phyloP scores from a whole-genome alignment of 352 stramenopile genomes.

The Phytopythium aichiense region DNA sequence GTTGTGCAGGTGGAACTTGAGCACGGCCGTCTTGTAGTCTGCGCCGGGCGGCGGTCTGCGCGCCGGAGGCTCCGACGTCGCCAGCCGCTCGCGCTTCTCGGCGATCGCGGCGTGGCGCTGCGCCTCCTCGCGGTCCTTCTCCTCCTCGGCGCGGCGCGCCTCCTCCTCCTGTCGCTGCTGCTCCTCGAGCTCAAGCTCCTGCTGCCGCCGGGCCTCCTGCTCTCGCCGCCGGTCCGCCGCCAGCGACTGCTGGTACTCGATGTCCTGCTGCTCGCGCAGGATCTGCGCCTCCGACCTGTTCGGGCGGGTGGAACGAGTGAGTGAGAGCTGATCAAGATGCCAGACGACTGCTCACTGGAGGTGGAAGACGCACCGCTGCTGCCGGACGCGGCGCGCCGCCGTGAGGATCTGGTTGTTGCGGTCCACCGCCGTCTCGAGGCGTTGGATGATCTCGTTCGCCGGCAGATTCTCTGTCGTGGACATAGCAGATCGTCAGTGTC shows the following conservation, averaged over 20 bases:
- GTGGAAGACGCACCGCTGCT: slow-evolving; percentile 36
- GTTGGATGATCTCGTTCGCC: slow-evolving; percentile 51
- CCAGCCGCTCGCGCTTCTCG: slow-evolving; percentile 48
- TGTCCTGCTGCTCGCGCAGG: slow-evolving; percentile 91
- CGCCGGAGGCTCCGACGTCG: slow-evolving; percentile 31
- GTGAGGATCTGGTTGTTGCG: slow-evolving; percentile 76
- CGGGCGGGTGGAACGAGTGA: background rate
- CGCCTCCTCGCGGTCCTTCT: slow-evolving; percentile 22
- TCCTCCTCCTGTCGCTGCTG: slow-evolving; percentile 37
- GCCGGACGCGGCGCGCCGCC: slow-evolving; percentile 58
- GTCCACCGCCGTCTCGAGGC: slow-evolving; percentile 49
- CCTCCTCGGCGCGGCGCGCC: slow-evolving; percentile 20
- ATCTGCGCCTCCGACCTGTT: slow-evolving; percentile 73
- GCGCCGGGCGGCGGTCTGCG: slow-evolving; percentile 42
- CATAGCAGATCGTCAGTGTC: background rate
- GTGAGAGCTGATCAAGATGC: background rate
- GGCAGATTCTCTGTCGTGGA: slow-evolving; percentile 46
- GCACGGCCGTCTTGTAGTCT: slow-evolving; percentile 63
- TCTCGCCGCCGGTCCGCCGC: slow-evolving; percentile 85
- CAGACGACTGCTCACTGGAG: background rate
- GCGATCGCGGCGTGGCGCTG: slow-evolving; percentile 39
- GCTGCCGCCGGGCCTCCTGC: slow-evolving; percentile 42
- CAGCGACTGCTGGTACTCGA: slow-evolving; percentile 91
- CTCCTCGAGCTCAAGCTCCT: slow-evolving; percentile 39
- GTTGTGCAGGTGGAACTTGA: slow-evolving; percentile 84